Evolutionary conservation across 2,329 filamentous ascomycete genomes (phyloP).

Genomic region (Berkeleyomyces basicola): DNA sequence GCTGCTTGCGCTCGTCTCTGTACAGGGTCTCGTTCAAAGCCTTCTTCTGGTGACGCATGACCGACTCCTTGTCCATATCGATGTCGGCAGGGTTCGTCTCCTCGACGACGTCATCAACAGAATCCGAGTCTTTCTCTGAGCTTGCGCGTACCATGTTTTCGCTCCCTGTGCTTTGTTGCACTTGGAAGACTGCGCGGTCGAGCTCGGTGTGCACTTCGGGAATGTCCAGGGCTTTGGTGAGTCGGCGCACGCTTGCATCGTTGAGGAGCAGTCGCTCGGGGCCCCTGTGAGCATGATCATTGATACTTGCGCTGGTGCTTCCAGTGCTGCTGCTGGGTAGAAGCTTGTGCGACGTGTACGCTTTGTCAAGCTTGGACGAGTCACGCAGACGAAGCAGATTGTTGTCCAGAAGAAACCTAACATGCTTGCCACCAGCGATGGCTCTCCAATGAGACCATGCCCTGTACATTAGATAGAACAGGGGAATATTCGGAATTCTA

Average conservation of each 20-base stretch:
- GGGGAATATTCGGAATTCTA: conserved; percentile 83
- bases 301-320: conserved; percentile 18
- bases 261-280: conserved; percentile 16
- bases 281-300: not conserved
- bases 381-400: conserved; percentile 50
- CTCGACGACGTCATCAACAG: not conserved
- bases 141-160: conserved; percentile 19
- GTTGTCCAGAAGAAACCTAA: conserved; percentile 65
- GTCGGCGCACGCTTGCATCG: conserved; percentile 11
- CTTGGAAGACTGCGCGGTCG: conserved; percentile 61
- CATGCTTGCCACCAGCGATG: conserved; percentile 64
- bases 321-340: conserved; percentile 14
- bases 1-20: not conserved
- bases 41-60: not conserved
- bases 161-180: conserved; percentile 34
- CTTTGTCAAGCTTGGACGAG: conserved; percentile 51
- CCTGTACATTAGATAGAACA: conserved; percentile 88
- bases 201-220: conserved; percentile 57
- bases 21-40: not conserved
- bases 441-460: conserved; percentile 88
- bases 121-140: not conserved
- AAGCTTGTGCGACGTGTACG: conserved; percentile 36
- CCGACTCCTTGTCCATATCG: not conserved
- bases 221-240: conserved; percentile 41
- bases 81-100: not conserved